Percentiles rank a stretch among this genome's conserved stretches.
These are phyloP conservation scores for Lactifluus echinatus DNA, from an alignment of 768 basidiomycete genomes.

Conservation along the genomic window DNA sequence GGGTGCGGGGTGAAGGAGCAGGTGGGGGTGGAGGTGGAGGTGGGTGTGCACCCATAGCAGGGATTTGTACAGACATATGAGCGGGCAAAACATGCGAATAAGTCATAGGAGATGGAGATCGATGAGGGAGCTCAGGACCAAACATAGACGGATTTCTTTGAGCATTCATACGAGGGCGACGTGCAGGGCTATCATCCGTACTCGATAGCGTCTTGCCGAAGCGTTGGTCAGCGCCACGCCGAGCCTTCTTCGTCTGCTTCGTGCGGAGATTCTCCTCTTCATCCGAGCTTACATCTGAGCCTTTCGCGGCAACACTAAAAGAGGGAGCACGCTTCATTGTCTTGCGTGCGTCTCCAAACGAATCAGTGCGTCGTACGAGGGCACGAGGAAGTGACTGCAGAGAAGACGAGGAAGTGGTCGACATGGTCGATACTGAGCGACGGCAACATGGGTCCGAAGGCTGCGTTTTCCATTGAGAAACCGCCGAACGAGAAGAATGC, in stretches of 20 bases:
- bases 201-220: background rate
- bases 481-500: constrained; percentile 10
- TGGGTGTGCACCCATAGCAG: constrained; percentile 31
- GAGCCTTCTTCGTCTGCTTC: constrained; percentile 17
- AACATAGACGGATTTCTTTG: constrained; percentile 18
- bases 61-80: constrained; percentile 23
- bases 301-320: constrained; percentile 12
- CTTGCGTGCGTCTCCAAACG: constrained; percentile 9
- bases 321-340: constrained; percentile 19
- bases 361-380: constrained; percentile 14
- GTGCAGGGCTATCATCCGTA: background rate
- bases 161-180: constrained; percentile 11
- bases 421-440: constrained; percentile 15
- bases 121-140: constrained; percentile 19
- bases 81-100: constrained; percentile 6
- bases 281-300: constrained; percentile 12
- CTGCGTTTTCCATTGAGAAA: constrained; percentile 12
- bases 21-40: constrained; percentile 35
- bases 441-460: constrained; percentile 6
- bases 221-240: constrained; percentile 9
- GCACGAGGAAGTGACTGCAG: constrained; percentile 11
- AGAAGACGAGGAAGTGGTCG: constrained; percentile 17
- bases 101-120: background rate
- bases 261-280: constrained; percentile 16
- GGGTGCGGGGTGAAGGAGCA: constrained; percentile 58